Base-by-base conservation (phyloP, 306 rosid species). In the Alnus glutinosa region DNA sequence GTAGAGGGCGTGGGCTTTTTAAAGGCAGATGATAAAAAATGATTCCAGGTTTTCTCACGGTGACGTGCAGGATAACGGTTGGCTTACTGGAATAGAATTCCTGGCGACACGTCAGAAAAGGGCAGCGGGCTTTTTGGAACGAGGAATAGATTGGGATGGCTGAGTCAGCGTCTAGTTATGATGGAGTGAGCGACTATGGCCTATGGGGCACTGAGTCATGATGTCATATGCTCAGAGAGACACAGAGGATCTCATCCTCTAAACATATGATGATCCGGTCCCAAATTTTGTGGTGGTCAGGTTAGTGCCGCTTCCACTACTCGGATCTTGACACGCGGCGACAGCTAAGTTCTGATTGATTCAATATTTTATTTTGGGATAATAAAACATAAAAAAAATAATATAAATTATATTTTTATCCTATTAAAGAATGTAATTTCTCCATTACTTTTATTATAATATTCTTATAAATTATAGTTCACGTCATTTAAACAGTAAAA, bases 81-180 rank as follows among this genome's bases (percentile, higher is more conserved):
- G 85, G 90, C 0, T 70, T 1, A 2, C 49, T 12, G 4, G 48
- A 48, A 36, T 13, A 61, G 76, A 55, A 78, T 80, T 30, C 80
- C 82, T 57, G 76, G 34, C 15, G 39, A 82, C 89, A 84, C 80
- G 86, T 76, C 66, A 52, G 83, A 62, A 76, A 80, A 76, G 76
- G 14, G 28, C 5, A 1, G 58, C 32, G 11, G 39, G 0, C 42
- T 9, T 59, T 68, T 77, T 51, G 61, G 34, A 57, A 5, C 2
- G 8, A 66, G 46, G 70, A 48, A 8, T 11, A 46, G 69, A 37
- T 47, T 8, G 59, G 44, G 14, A n/a, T 11, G 57, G 81, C 71
- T 73, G 73, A 77, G 83, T 52, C 86, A 70, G 76, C 73, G 64
- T 11, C 12, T 19, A 30, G 30, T 1, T 7, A 69, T 19, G 2